These are phyloP conservation scores for Rosa lucieae DNA, from an alignment of 306 rosid species.

Conservation along the genomic window DNA sequence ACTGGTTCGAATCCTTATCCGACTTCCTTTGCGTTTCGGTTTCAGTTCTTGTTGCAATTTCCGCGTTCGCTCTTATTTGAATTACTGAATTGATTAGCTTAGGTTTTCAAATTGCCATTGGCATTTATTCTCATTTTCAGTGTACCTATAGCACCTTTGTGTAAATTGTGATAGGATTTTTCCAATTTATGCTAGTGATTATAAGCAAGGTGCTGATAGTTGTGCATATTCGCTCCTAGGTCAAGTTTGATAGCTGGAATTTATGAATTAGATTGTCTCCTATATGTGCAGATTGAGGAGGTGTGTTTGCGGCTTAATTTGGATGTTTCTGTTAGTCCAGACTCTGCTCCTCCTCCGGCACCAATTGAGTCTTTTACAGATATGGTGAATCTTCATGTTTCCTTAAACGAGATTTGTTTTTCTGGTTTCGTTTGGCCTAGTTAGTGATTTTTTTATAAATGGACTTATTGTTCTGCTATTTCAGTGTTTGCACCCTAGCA, in stretches of 20 bases:
- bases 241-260: not conserved
- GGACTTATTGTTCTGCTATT: conserved; percentile 10
- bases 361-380: conserved; percentile 80
- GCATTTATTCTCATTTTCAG: not conserved
- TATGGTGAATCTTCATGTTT: conserved; percentile 47
- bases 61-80: not conserved
- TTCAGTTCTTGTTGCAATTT: not conserved
- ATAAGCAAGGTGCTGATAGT: too few species aligned
- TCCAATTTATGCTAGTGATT: not conserved
- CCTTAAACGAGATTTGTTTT: not conserved
- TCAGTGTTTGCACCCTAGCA: conserved; percentile 67
- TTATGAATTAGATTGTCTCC: not conserved
- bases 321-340: conserved; percentile 59
- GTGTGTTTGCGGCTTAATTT: conserved; percentile 69
- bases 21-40: not conserved
- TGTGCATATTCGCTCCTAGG: not conserved
- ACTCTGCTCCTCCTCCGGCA: conserved; percentile 64
- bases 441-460: not conserved
- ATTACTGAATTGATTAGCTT: conserved; percentile 11
- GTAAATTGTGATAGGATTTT: not conserved
- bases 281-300: conserved; percentile 64
- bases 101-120: conserved; percentile 7
- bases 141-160: not conserved
- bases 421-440: not conserved
- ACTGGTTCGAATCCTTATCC: conserved; percentile 41